Percentiles rank a stretch among this genome's conserved stretches.
Evolutionary conservation across 208 protist species (phyloP).

Genomic region (Leishmania lainsoni): DNA sequence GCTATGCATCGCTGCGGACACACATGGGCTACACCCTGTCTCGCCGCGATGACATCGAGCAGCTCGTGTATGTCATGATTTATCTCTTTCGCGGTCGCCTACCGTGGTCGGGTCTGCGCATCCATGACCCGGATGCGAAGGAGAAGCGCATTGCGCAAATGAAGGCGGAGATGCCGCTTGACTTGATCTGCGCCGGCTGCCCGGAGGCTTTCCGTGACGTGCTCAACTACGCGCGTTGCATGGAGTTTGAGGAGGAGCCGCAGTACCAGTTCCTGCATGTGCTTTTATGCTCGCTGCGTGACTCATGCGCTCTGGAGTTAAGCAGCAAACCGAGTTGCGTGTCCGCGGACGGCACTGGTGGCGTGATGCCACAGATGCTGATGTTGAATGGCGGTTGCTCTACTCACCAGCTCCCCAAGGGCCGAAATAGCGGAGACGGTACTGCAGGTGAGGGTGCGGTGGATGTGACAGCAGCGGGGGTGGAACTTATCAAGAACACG

Average conservation of each 20-base stretch:
- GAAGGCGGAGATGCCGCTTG: conserved; percentile 54
- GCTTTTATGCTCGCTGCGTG: conserved; percentile 47
- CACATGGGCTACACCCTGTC: conserved; percentile 96
- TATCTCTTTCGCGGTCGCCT: conserved; percentile 98
- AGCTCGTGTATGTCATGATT: conserved; percentile 94
- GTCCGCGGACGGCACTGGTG: conserved; percentile 11
- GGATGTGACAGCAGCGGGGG: not conserved
- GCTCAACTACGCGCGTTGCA: conserved; percentile 59
- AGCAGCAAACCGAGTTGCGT: not conserved
- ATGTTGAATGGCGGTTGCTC: not conserved
- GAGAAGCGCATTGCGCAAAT: conserved; percentile 51
- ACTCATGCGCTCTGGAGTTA: conserved; percentile 10
- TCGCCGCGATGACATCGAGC: conserved; percentile 90
- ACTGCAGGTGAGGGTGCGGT: not conserved
- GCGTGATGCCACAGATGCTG: conserved; percentile 7
- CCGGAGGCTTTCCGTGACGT: conserved; percentile 70
- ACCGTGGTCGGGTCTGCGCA: conserved; percentile 94
- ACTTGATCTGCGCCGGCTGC: conserved; percentile 54
- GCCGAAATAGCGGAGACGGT: not conserved
- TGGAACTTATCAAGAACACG: conserved; percentile 1
- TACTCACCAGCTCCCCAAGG: not conserved
- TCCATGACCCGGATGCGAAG: conserved; percentile 58
- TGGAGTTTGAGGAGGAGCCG: conserved; percentile 77
- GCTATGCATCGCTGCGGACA: conserved; percentile 96
- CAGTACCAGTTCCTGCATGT: conserved; percentile 69